These are phyloP conservation scores for Mytilinidion resinicola DNA, from an alignment of 495 filamentous ascomycete genomes.

Conservation along the genomic window DNA sequence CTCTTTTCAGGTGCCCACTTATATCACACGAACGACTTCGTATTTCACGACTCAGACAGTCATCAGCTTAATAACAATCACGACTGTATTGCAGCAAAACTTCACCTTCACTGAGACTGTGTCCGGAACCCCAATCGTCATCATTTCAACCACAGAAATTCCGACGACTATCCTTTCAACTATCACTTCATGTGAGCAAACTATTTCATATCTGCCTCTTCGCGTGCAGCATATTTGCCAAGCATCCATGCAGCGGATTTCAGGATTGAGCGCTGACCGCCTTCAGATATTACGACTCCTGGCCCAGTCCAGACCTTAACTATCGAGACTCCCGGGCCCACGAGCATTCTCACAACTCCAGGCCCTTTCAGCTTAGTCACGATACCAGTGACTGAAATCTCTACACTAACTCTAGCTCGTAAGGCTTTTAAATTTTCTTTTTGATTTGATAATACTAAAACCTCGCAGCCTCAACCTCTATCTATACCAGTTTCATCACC, in stretches of 20 bases:
- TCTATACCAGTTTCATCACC: too few species aligned
- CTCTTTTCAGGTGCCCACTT: not conserved
- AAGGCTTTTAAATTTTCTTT: not conserved
- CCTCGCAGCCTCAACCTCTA: too few species aligned
- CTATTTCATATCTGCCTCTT: too few species aligned
- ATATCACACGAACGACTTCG: too few species aligned
- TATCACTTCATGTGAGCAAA: not conserved
- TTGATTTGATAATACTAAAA: too few species aligned
- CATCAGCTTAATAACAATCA: not conserved
- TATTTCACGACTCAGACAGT: not conserved
- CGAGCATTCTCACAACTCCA: slow-evolving; percentile 5
- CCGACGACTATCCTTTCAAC: not conserved
- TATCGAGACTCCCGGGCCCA: slow-evolving; percentile 7
- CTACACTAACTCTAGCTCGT: too few species aligned
- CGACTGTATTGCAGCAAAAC: not conserved
- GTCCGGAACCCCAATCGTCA: not conserved
- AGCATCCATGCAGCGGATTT: too few species aligned
- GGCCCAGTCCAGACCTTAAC: not conserved
- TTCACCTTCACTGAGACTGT: not conserved
- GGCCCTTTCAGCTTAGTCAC: slow-evolving; percentile 7
- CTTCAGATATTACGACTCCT: not conserved
- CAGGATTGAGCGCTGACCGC: too few species aligned
- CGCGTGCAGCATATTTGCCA: too few species aligned
- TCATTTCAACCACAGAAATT: not conserved
- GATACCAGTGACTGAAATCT: not conserved